phyloP scores from a whole-genome alignment of 208 protist genomes.

The Leishmania turanica region DNA sequence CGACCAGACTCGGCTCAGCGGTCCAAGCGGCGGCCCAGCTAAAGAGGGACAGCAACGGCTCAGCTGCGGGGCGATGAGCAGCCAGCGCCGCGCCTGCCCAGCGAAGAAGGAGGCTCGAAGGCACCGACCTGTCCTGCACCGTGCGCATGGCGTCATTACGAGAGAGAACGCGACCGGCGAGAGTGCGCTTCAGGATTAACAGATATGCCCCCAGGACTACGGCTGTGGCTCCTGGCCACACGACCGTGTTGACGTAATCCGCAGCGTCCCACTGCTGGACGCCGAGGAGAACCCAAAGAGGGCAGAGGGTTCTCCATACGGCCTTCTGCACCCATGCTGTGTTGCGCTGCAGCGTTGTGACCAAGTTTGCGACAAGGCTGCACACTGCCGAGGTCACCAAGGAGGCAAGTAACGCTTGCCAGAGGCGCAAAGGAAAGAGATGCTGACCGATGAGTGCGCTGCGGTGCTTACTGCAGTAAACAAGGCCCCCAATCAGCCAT shows the following conservation, averaged over 20 bases:
- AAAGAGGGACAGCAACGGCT: constrained; percentile 9
- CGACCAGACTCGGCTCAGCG: constrained; percentile 16
- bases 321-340: background rate
- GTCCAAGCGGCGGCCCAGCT: constrained; percentile 22
- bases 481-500: constrained; percentile 16
- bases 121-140: background rate
- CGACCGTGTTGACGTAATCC: constrained; percentile 18
- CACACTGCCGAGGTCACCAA: constrained; percentile 5
- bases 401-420: background rate
- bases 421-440: constrained; percentile 14
- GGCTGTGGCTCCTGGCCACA: background rate
- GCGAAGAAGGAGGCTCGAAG: background rate
- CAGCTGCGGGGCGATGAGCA: background rate
- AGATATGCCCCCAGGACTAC: constrained; percentile 2
- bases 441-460: constrained; percentile 6
- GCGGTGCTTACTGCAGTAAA: constrained; percentile 16
- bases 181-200: constrained; percentile 3
- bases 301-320: constrained; percentile 5
- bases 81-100: background rate
- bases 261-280: constrained; percentile 17
- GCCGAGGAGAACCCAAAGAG: constrained; percentile 24
- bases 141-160: background rate
- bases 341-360: background rate
- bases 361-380: constrained; percentile 15
- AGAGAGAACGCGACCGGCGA: background rate